A percentile compares a stretch with the other conserved stretches of the same genome.
phyloP scores from a whole-genome alignment of 139 green algal genomes.

The Mychonastes homosphaera region DNA sequence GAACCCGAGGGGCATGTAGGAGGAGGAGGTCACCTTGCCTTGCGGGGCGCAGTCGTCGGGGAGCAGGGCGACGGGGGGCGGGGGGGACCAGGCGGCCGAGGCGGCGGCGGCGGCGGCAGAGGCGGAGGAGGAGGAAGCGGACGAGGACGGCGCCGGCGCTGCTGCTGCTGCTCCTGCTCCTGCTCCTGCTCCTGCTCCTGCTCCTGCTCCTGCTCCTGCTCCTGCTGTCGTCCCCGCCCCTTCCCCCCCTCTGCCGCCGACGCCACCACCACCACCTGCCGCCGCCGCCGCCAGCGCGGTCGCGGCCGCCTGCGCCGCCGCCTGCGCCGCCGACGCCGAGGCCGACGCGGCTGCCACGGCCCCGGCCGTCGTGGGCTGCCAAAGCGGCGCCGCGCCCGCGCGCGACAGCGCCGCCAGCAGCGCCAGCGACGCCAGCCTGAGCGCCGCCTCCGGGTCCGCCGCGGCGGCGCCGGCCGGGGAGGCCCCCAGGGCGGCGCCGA shows the following conservation, averaged over 20 bases:
- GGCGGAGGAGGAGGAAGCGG: no score
- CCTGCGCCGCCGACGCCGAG: conserved; percentile 29
- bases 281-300: not conserved
- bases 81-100: not conserved
- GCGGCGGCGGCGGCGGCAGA: not conserved
- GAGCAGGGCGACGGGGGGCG: no score
- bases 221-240: not conserved
- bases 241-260: not conserved
- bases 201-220: not conserved
- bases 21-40: not conserved
- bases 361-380: conserved; percentile 37
- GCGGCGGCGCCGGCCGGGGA: not conserved
- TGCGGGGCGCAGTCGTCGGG: no score
- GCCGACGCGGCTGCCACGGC: conserved; percentile 44
- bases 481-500: not conserved
- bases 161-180: no score
- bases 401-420: conserved; percentile 36
- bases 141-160: no score
- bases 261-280: not conserved
- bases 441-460: conserved; percentile 20
- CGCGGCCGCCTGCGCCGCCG: conserved; percentile 32
- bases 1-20: not conserved
- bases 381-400: conserved; percentile 43
- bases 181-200: not conserved
- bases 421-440: conserved; percentile 3